Base-by-base conservation (phyloP, 495 filamentous ascomycete species). In the Tuber borchii region DNA sequence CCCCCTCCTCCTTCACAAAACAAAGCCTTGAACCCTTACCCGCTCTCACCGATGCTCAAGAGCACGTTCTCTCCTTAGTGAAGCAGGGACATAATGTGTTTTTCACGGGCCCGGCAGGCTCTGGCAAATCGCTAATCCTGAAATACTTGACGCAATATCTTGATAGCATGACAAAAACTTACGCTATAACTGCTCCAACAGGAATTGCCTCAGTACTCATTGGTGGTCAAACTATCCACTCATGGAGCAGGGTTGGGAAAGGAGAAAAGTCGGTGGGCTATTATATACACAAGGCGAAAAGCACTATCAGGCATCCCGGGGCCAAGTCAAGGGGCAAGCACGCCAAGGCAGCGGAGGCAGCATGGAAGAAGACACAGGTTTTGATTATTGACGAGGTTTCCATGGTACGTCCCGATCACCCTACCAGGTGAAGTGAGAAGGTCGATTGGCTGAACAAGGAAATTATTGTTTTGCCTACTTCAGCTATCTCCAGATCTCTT, bases 371-470 rank as follows among this genome's bases (percentile, higher is more conserved):
- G 5, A 73, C 70, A 9, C 17, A 77, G 10, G 79, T 83, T 37
- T 74, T 83, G 16, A 78, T 83, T 22, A 77, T 83, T 40, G 82
- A 83, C 73, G 82, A 83, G 44, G 61, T 83, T 48, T 83, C 82
- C 39, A 83, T 83, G 82, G 72, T 83, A 77, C n/a, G 74, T 71
- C 22, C 65, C 56, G 5, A 9, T 39, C 71, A 26, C 48, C 8
- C 56, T 17, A 26, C 16, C 51, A 42, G 42, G 45, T 51, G 56
- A 5, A 34, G 44, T 42, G 61, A 44, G 71, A 26, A 51, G 75
- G 40, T 17, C 40, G 22, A 26, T 72, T 70, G 10, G 56, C 70
- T 79, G 42, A 79, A 56, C 3, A 26, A 26, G n/a, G 14, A 74
- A 48, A 26, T 72, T 34, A 69, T 43, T 42, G 34, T 44, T 51